Evolutionary conservation across 2,329 filamentous ascomycete species (phyloP), one percentile per base, ranked within the genome.

Genomic region (Ilyonectria sp.): DNA sequence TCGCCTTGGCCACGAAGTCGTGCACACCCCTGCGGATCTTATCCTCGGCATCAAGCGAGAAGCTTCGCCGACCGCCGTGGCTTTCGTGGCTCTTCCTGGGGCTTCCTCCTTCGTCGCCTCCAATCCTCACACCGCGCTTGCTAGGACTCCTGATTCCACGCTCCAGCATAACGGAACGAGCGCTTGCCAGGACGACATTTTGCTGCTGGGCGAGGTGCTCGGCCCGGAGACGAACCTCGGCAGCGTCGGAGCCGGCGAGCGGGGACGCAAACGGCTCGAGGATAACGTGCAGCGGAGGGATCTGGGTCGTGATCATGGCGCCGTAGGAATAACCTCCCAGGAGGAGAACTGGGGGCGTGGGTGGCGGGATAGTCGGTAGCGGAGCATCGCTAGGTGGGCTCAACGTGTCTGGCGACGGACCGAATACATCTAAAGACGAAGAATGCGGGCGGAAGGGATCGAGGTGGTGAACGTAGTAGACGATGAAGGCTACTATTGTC

Each of bases 271-370:
- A 94, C 1, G 86, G 80, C 1, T 85, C 79, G 26, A 94, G 80
- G 31, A 97, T 88, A 0, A 84, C 80, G 11, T 83, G 78, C 40
- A 91, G 81, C 0, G 90, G 84, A 0, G 94, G 93, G 0, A 97
- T 86, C 64, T 92, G 90, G 1, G 88, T 90, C 2, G 94, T 90
- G 44, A 98, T 89, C 76, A 97, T 87, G 5, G 94, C 93, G 49
- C 96, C 96, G 79, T 98, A 98, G 0, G 94, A 97, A 79, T 98
- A 98, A 13, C 95, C 95, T 2, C 88, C 92, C 7, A 96, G 84
- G 6, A 97, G 75, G 3, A 91, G 76, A 54, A 84, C 62, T 2
- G 80, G 81, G 2, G 70, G 72, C 2, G 17, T 37, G 4, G 44
- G 63, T 21, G 35, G 49, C 40, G 56, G 29, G 11, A 21, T 58